These are phyloP conservation scores for Leishmania turanica DNA, from an alignment of 208 protist genomes.

Conservation along the genomic window DNA sequence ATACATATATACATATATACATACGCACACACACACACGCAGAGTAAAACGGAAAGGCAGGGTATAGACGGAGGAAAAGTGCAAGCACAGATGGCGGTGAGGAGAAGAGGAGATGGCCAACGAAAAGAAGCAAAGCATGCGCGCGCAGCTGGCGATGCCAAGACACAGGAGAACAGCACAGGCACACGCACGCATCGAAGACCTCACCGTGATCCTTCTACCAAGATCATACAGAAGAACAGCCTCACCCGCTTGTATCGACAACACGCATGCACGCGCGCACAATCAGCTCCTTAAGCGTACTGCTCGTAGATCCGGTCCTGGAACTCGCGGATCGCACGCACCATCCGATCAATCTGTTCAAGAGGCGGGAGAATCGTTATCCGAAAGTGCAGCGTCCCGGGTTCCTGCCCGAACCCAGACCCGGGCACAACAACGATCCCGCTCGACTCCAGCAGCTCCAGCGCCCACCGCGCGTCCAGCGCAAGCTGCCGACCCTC, in stretches of 20 bases:
- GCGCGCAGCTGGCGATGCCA: no score
- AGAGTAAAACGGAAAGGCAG: not conserved
- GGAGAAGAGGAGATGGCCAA: not conserved
- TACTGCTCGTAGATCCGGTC: slow-evolving; percentile 66
- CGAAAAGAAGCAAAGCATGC: not conserved
- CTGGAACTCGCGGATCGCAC: slow-evolving; percentile 65
- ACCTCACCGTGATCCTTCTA: no score
- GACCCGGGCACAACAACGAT: slow-evolving; percentile 96
- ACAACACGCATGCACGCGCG: not conserved
- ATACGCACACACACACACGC: not conserved
- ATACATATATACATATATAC: not conserved
- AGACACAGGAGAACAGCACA: no score
- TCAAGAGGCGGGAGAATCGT: slow-evolving; percentile 98
- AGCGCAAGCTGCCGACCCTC: slow-evolving; percentile 76
- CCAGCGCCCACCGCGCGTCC: slow-evolving; percentile 96
- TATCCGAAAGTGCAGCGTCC: slow-evolving; percentile 98
- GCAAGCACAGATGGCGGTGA: no score
- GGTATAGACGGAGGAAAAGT: not conserved
- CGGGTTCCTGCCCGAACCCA: slow-evolving; percentile 95
- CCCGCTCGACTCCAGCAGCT: slow-evolving; percentile 96
- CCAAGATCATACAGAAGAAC: no score
- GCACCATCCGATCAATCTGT: slow-evolving; percentile 93
- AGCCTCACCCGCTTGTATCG: no score
- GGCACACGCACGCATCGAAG: not conserved
- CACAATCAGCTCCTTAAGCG: slow-evolving; percentile 1